These are phyloP conservation scores for Euphorbia tirucalli DNA, from an alignment of 345 rosid species.

Conservation along the genomic window DNA sequence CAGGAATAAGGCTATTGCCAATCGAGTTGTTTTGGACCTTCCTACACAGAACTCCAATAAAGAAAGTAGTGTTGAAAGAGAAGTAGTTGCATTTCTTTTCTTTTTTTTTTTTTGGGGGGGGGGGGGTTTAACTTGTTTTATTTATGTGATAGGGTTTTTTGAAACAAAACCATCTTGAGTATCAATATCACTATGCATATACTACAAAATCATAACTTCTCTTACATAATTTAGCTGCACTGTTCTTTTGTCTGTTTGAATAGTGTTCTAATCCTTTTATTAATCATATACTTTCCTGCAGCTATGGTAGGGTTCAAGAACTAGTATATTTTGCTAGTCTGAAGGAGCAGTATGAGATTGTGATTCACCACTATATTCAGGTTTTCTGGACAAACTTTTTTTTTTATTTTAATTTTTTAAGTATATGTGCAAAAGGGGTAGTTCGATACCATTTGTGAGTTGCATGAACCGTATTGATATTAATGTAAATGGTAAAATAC, in stretches of 20 bases:
- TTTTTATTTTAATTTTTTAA: neutral
- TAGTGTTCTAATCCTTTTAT: neutral
- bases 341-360: conserved; percentile 92
- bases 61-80: too few species aligned
- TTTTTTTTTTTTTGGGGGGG: too few species aligned
- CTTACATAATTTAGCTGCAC: neutral
- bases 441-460: neutral
- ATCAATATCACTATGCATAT: neutral
- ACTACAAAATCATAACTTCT: neutral
- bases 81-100: conserved; percentile 1
- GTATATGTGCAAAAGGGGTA: neutral
- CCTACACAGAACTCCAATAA: neutral
- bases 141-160: neutral
- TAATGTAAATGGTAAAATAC: neutral
- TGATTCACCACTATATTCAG: conserved; percentile 88
- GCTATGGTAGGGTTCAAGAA: conserved; percentile 96
- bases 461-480: neutral
- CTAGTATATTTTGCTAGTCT: conserved; percentile 91
- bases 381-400: conserved; percentile 31
- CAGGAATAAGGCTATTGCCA: neutral
- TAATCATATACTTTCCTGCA: conserved; percentile 32
- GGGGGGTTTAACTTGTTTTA: neutral
- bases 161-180: conserved; percentile 3
- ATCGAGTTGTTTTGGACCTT: neutral
- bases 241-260: neutral